Base-by-base conservation (phyloP, 495 filamentous ascomycete species). In the Hyaloscypha variabilis region DNA sequence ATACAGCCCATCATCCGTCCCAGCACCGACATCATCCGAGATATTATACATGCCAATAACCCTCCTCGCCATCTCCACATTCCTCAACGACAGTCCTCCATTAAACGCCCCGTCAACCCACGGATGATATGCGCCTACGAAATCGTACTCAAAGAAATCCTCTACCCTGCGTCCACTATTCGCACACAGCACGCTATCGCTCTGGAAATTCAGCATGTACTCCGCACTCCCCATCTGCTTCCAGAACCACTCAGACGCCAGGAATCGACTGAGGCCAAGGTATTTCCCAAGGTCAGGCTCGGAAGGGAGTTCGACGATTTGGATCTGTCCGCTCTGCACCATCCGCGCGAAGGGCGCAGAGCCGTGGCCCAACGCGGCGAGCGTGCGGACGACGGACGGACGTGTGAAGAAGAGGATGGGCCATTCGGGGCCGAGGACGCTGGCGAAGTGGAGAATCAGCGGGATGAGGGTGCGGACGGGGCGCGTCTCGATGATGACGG, bases 361-460 rank as follows among this genome's bases (percentile, higher is more conserved):
- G 39, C 39, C 17, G 39, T 46, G 39, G 10, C 39, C 39, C 4
- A 46, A 46, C 4, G 39, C 39, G 6, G 39, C 14, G 39, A 46
- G 39, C 19, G 39, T 19, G 39, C 39, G 14, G 39, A 46, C 1
- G 6, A 17, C 19, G 4, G 39, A 46, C 11, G 39, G 11, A 17
- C 39, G 39, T 17, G 39, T 46, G 39, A 46, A 46, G 39, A 46
- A 46, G 39, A 46, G 39, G 39, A 46, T 46, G 39, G 39, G 39
- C 39, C 39, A 46, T 46, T 46, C 39, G 39, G 39, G 39, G 8
- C 39, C 39, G 11, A 46, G 39, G 39, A 46, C 6, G 39, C 39
- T 46, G 6, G 39, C 39, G 39, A 46, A 46, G 39, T 46, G 39
- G 39, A 46, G 39, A 17, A 46, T 46, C 4, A 46, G 39, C 13